A percentile compares a stretch with the other conserved stretches of the same genome.
Evolutionary conservation across 805 yeast species (phyloP).

Genomic region (Wickerhamiella musiphila): DNA sequence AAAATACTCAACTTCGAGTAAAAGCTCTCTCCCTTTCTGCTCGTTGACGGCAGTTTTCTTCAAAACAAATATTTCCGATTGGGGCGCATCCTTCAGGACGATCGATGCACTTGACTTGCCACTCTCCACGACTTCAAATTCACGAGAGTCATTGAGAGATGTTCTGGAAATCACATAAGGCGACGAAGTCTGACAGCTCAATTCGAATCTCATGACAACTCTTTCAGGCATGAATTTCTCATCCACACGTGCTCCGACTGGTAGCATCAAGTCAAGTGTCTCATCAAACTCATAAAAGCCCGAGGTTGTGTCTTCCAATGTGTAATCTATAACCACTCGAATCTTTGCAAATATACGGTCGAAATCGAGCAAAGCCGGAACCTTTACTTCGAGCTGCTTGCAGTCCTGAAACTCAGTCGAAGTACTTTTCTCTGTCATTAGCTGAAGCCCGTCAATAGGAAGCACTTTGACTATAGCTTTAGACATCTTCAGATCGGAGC

Average conservation of each 20-base stretch:
- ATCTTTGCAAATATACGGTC: constrained; percentile 14
- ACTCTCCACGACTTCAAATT: constrained; percentile 19
- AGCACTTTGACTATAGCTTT: constrained; percentile 8
- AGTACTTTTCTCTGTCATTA: constrained; percentile 10
- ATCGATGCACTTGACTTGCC: constrained; percentile 18
- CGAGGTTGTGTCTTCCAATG: constrained; percentile 15
- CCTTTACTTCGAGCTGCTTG: constrained; percentile 8
- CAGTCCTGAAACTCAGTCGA: constrained; percentile 6
- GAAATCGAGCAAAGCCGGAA: constrained; percentile 19
- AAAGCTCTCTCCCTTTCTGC: constrained; percentile 11
- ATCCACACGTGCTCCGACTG: constrained; percentile 61
- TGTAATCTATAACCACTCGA: constrained; percentile 15
- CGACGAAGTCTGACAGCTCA: constrained; percentile 37
- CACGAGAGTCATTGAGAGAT: constrained; percentile 22
- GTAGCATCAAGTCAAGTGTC: constrained; percentile 34
- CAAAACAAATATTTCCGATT: constrained; percentile 42
- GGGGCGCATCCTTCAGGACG: constrained; percentile 57
- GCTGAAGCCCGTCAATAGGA: constrained; percentile 11
- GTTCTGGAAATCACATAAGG: constrained; percentile 41
- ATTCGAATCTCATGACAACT: constrained; percentile 49
- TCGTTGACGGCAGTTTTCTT: constrained; percentile 13
- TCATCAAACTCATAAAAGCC: constrained; percentile 14
- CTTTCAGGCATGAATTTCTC: constrained; percentile 46
- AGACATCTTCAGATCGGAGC: constrained; percentile 4
- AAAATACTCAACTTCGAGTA: constrained; percentile 10